These are phyloP conservation scores for Calycina herbarum DNA, from an alignment of 2,329 filamentous ascomycete genomes.

Conservation along the genomic window DNA sequence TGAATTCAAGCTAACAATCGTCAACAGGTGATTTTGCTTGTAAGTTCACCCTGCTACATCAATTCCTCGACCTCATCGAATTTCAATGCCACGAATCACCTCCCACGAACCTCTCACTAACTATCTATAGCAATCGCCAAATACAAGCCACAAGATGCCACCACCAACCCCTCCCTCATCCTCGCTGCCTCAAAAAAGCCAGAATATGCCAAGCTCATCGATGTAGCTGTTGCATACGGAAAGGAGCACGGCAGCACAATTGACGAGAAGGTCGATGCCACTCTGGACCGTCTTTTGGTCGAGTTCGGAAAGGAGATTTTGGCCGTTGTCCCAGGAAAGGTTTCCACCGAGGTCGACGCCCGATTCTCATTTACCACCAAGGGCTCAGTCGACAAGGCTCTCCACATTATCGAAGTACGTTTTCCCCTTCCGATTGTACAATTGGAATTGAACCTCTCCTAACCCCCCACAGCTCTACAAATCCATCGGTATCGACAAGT, in stretches of 20 bases:
- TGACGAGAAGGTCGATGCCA: conserved; percentile 82
- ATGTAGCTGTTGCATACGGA: conserved; percentile 79
- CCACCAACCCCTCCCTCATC: conserved; percentile 98
- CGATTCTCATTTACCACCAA: conserved; percentile 93
- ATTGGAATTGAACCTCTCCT: neutral
- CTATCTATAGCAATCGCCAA: conserved; percentile 78
- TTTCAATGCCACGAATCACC: conserved; percentile 1
- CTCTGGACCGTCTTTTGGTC: conserved; percentile 91
- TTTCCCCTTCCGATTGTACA: neutral
- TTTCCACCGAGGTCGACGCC: conserved; percentile 98
- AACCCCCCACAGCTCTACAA: conserved; percentile 76
- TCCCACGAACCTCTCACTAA: conserved; percentile 12
- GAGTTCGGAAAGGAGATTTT: conserved; percentile 99
- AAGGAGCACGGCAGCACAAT: conserved; percentile 70
- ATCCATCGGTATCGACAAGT: conserved; percentile 85
- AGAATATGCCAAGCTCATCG: conserved; percentile 92
- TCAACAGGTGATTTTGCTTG: conserved; percentile 71
- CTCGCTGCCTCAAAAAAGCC: conserved; percentile 97
- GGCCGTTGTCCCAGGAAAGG: conserved; percentile 94
- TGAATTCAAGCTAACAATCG: conserved; percentile 25
- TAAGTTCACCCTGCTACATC: conserved; percentile 48
- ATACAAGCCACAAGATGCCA: conserved; percentile 99
- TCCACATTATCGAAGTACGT: conserved; percentile 91
- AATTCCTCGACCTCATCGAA: conserved; percentile 6
- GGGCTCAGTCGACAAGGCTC: conserved; percentile 89